A percentile compares a stretch with the other conserved stretches of the same genome.
phyloP scores from a whole-genome alignment of 352 stramenopile genomes.

The Globisporangium parvum region DNA sequence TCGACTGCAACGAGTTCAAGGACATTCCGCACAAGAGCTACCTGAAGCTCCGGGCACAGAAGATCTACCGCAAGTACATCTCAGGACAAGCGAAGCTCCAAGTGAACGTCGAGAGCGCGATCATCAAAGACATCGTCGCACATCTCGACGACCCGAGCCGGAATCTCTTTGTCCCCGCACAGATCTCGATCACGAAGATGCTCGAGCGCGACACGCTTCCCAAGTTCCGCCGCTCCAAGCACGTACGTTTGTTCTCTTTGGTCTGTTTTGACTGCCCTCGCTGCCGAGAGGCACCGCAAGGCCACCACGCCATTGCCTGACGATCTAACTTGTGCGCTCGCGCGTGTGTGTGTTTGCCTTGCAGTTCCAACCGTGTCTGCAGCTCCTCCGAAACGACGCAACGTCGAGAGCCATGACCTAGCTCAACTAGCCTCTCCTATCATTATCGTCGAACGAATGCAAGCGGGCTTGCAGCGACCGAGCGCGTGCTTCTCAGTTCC shows the following conservation, averaged over 20 bases:
- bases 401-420: slow-evolving; percentile 2
- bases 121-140: slow-evolving; percentile 50
- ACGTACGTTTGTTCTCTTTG: slow-evolving; percentile 26
- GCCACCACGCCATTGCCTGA: neutral
- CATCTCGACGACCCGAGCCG: slow-evolving; percentile 50
- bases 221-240: slow-evolving; percentile 68
- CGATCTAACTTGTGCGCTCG: neutral
- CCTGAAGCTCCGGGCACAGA: slow-evolving; percentile 67
- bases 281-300: no score
- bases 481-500: no score
- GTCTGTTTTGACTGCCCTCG: neutral
- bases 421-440: no score
- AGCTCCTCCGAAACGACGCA: slow-evolving; percentile 23
- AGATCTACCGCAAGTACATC: slow-evolving; percentile 81
- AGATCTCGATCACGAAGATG: slow-evolving; percentile 72
- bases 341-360: neutral
- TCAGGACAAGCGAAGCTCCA: slow-evolving; percentile 53
- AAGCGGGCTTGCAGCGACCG: no score
- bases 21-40: slow-evolving; percentile 69
- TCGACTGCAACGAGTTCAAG: slow-evolving; percentile 81
- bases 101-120: slow-evolving; percentile 56
- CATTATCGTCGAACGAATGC: no score
- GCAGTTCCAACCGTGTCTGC: slow-evolving; percentile 32
- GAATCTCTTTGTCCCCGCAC: slow-evolving; percentile 49
- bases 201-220: slow-evolving; percentile 66